Evolutionary conservation across 805 yeast species (phyloP).

Genomic region (Maudiozyma turicensis): DNA sequence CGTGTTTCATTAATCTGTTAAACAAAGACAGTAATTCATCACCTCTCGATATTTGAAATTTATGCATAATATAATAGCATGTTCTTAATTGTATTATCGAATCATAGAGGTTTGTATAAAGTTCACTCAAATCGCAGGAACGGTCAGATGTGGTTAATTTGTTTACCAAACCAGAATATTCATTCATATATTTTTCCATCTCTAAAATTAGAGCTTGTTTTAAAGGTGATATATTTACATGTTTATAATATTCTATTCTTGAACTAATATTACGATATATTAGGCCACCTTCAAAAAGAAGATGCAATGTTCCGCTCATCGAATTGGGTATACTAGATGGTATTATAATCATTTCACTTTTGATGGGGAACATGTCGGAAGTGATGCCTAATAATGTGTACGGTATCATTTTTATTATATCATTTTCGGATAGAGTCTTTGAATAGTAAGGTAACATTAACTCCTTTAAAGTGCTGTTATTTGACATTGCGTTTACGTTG

Average conservation of each 20-base stretch:
- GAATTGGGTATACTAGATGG: slow-evolving; percentile 50
- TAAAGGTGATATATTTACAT: slow-evolving; percentile 38
- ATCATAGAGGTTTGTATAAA: slow-evolving; percentile 35
- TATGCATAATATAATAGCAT: slow-evolving; percentile 35
- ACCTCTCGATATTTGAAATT: slow-evolving; percentile 30
- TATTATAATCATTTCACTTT: slow-evolving; percentile 29
- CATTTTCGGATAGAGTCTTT: slow-evolving; percentile 30
- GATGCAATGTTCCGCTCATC: slow-evolving; percentile 43
- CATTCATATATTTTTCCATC: slow-evolving; percentile 34
- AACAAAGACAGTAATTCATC: slow-evolving; percentile 48
- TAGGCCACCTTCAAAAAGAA: slow-evolving; percentile 63
- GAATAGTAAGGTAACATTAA: slow-evolving; percentile 27
- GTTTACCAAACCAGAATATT: slow-evolving; percentile 37
- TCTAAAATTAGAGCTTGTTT: slow-evolving; percentile 51
- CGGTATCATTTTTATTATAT: slow-evolving; percentile 38
- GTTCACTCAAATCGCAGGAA: slow-evolving; percentile 20
- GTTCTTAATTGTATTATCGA: slow-evolving; percentile 51
- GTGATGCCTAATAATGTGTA: slow-evolving; percentile 55
- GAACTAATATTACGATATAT: slow-evolving; percentile 41
- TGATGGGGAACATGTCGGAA: slow-evolving; percentile 44
- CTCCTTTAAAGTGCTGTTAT: slow-evolving; percentile 11
- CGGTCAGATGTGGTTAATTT: slow-evolving; percentile 33
- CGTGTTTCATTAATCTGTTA: slow-evolving; percentile 44
- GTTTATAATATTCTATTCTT: slow-evolving; percentile 25
- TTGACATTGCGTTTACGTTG: slow-evolving; percentile 3